phyloP scores from a whole-genome alignment of 345 rosid species.

The Chamaenerion angustifolium region DNA sequence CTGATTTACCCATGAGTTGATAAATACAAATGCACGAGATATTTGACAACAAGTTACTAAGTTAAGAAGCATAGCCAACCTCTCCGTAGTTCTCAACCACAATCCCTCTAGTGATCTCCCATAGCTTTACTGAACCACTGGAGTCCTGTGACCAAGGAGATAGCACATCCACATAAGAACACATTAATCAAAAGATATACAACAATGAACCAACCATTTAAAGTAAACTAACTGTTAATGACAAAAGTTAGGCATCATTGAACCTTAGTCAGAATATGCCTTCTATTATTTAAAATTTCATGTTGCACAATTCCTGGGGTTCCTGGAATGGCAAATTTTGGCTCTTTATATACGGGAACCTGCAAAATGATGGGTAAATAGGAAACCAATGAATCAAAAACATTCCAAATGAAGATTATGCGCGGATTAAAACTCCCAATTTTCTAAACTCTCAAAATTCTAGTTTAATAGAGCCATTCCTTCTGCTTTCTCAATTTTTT shows the following conservation, averaged over 20 bases:
- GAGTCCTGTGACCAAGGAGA: constrained; percentile 36
- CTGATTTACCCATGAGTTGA: no score
- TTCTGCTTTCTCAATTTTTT: no score
- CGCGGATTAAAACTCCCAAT: no score
- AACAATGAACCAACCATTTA: no score
- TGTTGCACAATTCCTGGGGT: constrained; percentile 86
- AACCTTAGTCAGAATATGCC: constrained; percentile 97
- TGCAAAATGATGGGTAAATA: constrained; percentile 13
- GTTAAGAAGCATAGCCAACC: constrained; percentile 22
- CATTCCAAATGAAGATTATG: no score
- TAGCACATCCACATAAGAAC: no score
- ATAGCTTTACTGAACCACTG: constrained; percentile 82
- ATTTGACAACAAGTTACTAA: neutral
- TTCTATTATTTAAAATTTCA: constrained; percentile 87
- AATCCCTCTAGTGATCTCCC: constrained; percentile 88
- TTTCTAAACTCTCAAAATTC: no score
- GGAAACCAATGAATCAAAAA: no score
- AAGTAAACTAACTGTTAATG: neutral
- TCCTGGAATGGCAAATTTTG: constrained; percentile 63
- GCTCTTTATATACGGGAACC: constrained; percentile 79
- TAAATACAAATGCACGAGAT: no score
- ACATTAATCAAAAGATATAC: no score
- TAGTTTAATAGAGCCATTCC: no score
- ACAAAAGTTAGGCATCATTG: constrained; percentile 1
- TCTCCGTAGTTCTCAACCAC: constrained; percentile 83